A percentile compares a stretch with the other conserved stretches of the same genome.
phyloP scores from a whole-genome alignment of 2,329 filamentous ascomycete species.

The Penicillium sumatraense region DNA sequence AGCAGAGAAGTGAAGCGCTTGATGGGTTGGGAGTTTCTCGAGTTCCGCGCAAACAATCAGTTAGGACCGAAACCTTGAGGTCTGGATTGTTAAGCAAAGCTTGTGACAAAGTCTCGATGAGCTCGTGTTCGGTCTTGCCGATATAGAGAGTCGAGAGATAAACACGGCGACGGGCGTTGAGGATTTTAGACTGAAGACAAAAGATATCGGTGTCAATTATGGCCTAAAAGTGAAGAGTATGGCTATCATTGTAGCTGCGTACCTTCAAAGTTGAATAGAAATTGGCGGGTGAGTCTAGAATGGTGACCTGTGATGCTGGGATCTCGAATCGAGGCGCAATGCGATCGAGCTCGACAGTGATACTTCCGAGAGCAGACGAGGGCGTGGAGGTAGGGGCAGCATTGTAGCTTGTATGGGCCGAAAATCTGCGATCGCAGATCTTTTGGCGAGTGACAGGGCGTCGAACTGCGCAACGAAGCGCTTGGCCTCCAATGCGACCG shows the following conservation, averaged over 20 bases:
- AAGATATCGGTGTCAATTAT: not conserved
- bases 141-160: slow-evolving; percentile 98
- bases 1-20: slow-evolving; percentile 83
- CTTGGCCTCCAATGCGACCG: slow-evolving; percentile 43
- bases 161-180: slow-evolving; percentile 74
- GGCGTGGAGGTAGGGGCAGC: slow-evolving; percentile 32
- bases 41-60: slow-evolving; percentile 88
- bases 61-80: slow-evolving; percentile 84
- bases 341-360: slow-evolving; percentile 78
- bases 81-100: slow-evolving; percentile 75
- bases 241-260: not conserved
- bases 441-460: slow-evolving; percentile 36
- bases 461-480: slow-evolving; percentile 40
- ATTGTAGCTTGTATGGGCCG: slow-evolving; percentile 34
- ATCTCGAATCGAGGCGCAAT: slow-evolving; percentile 91
- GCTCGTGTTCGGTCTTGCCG: slow-evolving; percentile 86
- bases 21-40: slow-evolving; percentile 85
- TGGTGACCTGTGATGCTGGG: slow-evolving; percentile 75
- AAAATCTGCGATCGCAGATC: slow-evolving; percentile 43
- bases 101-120: slow-evolving; percentile 77
- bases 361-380: slow-evolving; percentile 58
- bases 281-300: slow-evolving; percentile 79
- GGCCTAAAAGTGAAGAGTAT: no score
- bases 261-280: slow-evolving; percentile 94
- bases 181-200: slow-evolving; percentile 73